Percentiles rank a stretch among this genome's conserved stretches.
Evolutionary conservation across 1,284 basidiomycete species (phyloP).

Genomic region (Ustilago vetiveriae): DNA sequence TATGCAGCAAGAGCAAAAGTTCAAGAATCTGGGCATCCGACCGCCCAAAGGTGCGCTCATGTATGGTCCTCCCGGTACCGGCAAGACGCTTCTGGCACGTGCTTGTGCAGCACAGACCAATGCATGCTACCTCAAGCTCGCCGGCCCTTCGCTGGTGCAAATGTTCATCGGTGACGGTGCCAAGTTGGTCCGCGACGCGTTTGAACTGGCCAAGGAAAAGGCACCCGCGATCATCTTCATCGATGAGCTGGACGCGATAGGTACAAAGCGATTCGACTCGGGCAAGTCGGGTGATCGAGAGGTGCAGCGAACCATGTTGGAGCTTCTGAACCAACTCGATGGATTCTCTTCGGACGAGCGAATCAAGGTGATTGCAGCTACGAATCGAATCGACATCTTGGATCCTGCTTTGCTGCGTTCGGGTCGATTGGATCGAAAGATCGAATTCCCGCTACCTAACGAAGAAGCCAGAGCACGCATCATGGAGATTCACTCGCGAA

Average conservation of each 20-base stretch:
- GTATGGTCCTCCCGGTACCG: conserved; percentile 87
- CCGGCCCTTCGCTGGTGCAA: conserved; percentile 79
- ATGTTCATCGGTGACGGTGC: conserved; percentile 97
- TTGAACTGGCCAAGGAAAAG: conserved; percentile 96
- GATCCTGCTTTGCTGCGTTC: conserved; percentile 80
- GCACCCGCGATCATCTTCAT: conserved; percentile 99
- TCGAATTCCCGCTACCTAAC: conserved; percentile 81
- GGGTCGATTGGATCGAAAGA: conserved; percentile 80
- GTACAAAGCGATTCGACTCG: conserved; percentile 98
- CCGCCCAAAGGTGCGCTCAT: conserved; percentile 81
- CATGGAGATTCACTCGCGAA: conserved; percentile 84
- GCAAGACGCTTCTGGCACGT: conserved; percentile 94
- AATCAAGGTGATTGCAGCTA: conserved; percentile 99
- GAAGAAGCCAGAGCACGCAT: conserved; percentile 79
- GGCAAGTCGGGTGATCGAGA: conserved; percentile 98
- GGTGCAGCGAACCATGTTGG: conserved; percentile 99
- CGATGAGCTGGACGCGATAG: conserved; percentile 98
- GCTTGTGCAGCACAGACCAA: conserved; percentile 87
- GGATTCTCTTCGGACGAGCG: conserved; percentile 88
- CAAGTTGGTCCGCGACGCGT: conserved; percentile 95
- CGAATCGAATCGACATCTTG: conserved; percentile 98
- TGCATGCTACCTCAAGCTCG: conserved; percentile 81
- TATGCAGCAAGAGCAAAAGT: conserved; percentile 83
- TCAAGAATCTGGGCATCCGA: conserved; percentile 82
- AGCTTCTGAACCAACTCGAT: conserved; percentile 89